Base-by-base conservation (phyloP, 305 asterid genomes). In the Rubia tinctorum region DNA sequence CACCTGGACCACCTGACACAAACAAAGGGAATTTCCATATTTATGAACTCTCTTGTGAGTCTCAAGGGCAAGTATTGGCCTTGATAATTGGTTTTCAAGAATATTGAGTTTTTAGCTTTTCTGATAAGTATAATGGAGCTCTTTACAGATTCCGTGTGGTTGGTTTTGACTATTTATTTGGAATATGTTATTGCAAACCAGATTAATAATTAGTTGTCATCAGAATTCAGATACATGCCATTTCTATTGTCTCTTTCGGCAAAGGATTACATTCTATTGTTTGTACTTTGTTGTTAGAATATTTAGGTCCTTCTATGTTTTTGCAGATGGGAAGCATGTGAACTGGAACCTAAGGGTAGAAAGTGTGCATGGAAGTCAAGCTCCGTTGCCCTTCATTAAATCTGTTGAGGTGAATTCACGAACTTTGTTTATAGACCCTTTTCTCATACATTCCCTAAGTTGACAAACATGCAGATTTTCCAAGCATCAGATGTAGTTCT, bases 321-420 rank as follows among this genome's bases (percentile, higher is more conserved):
- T 85, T 67, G 68, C 91, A 93, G 98, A 93, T 85, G 79, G 87
- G 81, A 89, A 81, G 76, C 90, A 84, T 81, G 92, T 90, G 79
- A 93, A 93, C 86, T 93, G 98, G 98, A 88, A 90, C 82, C 92
- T 93, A 75, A 80, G 77, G 47, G 78, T 93, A 78, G 87, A 93
- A 75, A 93, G 97, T 75, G 89, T 87, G 76, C 98, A 93, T 82
- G 98, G 96, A 75, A 88, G 86, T 79, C 90, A 78, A 80, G 97
- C 97, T 68, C 94, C 96, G 7, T 76, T 93, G 76, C 94, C 97
- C 68, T 93, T 93, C 81, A 77, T 93, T 72, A 86, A 82, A 83
- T 91, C 96, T 30, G 87, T 85, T 47, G 91, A 93, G 92, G 98
- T 91, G 82, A 80, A 73, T 73, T 30, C 56, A 39, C 47, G 60